Evolutionary conservation across 83 land plant genomes (phyloP), one percentile per base, ranked within the genome.

Genomic region (Picea mariana): DNA sequence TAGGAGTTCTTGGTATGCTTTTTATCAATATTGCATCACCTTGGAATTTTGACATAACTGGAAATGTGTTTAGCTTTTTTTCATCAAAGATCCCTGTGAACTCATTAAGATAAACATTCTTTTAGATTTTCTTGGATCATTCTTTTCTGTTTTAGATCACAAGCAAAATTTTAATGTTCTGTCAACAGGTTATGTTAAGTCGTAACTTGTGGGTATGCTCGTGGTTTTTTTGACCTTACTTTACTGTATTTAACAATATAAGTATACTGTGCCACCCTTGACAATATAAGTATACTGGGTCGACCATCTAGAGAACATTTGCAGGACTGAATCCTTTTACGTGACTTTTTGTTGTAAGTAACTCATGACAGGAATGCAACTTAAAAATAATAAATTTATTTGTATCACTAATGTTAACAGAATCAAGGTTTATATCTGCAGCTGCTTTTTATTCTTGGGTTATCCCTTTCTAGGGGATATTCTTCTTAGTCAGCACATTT

Each of bases 371-470:
- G 42, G 23, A 5, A 44, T 72, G 26, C 42, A 72, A 44, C 24
- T 72, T 72, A 20, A 7, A 72, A 44, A 72, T 6, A 44, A 11
- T 72, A 49, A 49, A 49, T 18, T 38, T 44, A 40, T 47, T 7
- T 9, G 38, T 18, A 3, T 47, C 42, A 11, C 21, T 6, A 40
- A 38, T 72, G 44, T 72, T 72, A 49, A 71, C 11, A 40, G 49
- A 72, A 72, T 20, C 23, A 44, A 31, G 38, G 76, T 72, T 72
- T 68, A 49, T 72, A n/a, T 72, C 23, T 72, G 55, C 55, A 72
- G 76, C 76, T 72, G 76, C 55, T 49, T 52, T 73, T 71, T 12
- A 44, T 9, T 69, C 20, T 47, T 44, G 42, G 2, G 20, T 38
- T 40, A 18, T 71, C 18, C 49, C 42, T 42, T 71, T 40, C n/a